Conservation (phyloP, 495 filamentous ascomycete species). For the Daldinia decipiens region DNA sequence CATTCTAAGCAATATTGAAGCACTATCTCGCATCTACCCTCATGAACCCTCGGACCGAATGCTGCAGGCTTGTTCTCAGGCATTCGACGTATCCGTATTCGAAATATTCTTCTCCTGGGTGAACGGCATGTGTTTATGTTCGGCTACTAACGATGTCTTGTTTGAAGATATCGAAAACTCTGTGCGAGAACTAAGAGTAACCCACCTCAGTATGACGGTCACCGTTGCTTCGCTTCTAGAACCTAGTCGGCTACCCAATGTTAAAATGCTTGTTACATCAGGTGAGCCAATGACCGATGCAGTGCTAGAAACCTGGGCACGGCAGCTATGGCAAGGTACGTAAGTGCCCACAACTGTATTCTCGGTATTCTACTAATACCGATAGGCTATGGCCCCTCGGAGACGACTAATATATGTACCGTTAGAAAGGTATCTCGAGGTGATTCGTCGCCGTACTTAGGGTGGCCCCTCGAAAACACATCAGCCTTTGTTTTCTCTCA, state of each 20-base stretch:
- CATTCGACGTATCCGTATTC: slow-evolving; percentile 82
- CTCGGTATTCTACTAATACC: slow-evolving; percentile 15
- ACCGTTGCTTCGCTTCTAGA: slow-evolving; percentile 75
- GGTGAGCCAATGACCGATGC: slow-evolving; percentile 76
- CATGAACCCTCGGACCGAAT: slow-evolving; percentile 58
- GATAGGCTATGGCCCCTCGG: slow-evolving; percentile 73
- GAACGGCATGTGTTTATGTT: slow-evolving; percentile 76
- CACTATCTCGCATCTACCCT: slow-evolving; percentile 69
- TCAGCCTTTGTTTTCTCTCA: slow-evolving; percentile 72
- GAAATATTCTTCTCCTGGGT: slow-evolving; percentile 84
- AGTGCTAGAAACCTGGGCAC: slow-evolving; percentile 72
- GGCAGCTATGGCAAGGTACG: slow-evolving; percentile 72
- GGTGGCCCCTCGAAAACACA: slow-evolving; percentile 72
- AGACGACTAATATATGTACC: slow-evolving; percentile 80
- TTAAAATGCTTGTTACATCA: slow-evolving; percentile 73
- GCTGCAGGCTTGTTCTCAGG: slow-evolving; percentile 77
- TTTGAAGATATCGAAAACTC: slow-evolving; percentile 70
- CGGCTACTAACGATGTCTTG: slow-evolving; percentile 70
- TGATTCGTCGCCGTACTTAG: slow-evolving; percentile 67
- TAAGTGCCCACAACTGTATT: neutral
- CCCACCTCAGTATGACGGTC: slow-evolving; percentile 81
- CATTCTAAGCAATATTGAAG: slow-evolving; percentile 72
- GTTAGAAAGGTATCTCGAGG: slow-evolving; percentile 63
- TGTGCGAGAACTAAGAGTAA: slow-evolving; percentile 67
- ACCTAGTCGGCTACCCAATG: slow-evolving; percentile 68